Percentiles rank a stretch among this genome's conserved stretches.
Conservation (phyloP, 768 basidiomycete species). For the Lanmaoa pseudosensibilis region DNA sequence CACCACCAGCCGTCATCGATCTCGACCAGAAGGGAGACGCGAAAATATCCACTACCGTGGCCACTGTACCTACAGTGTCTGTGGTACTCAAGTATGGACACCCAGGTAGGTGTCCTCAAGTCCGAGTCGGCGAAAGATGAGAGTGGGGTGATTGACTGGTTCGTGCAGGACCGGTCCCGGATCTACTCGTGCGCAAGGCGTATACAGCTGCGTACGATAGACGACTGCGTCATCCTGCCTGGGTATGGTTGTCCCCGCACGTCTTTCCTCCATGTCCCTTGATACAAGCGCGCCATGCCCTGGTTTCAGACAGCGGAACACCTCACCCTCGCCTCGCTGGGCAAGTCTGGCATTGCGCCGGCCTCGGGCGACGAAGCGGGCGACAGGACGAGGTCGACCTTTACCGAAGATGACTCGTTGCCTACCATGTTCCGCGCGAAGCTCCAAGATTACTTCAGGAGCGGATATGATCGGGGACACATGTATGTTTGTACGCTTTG, state of each 20-base stretch:
- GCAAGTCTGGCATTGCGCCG: constrained; percentile 41
- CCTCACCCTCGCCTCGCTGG: constrained; percentile 75
- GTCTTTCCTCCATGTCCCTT: not conserved
- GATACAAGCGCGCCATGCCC: not conserved
- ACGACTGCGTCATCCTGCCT: constrained; percentile 85
- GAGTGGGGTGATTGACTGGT: constrained; percentile 1
- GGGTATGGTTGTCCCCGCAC: constrained; percentile 53
- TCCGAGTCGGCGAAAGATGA: not conserved
- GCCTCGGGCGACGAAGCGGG: constrained; percentile 44
- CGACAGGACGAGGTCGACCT: constrained; percentile 75
- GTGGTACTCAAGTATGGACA: constrained; percentile 51
- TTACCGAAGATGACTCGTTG: constrained; percentile 79
- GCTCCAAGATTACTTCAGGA: constrained; percentile 86
- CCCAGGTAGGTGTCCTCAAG: constrained; percentile 19
- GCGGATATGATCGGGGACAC: constrained; percentile 95
- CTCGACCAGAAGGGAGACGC: constrained; percentile 46
- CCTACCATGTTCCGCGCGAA: constrained; percentile 79
- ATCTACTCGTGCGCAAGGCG: constrained; percentile 74
- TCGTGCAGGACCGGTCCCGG: constrained; percentile 76
- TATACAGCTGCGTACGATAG: constrained; percentile 93
- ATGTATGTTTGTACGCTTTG: constrained; percentile 58
- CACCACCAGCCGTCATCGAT: constrained; percentile 41
- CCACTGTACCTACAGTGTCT: constrained; percentile 15
- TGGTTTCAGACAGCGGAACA: constrained; percentile 85
- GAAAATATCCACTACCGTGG: constrained; percentile 38